Percentiles rank a stretch among this genome's conserved stretches.
These are phyloP conservation scores for Globisporangium solare DNA, from an alignment of 352 stramenopile genomes.

Conservation along the genomic window DNA sequence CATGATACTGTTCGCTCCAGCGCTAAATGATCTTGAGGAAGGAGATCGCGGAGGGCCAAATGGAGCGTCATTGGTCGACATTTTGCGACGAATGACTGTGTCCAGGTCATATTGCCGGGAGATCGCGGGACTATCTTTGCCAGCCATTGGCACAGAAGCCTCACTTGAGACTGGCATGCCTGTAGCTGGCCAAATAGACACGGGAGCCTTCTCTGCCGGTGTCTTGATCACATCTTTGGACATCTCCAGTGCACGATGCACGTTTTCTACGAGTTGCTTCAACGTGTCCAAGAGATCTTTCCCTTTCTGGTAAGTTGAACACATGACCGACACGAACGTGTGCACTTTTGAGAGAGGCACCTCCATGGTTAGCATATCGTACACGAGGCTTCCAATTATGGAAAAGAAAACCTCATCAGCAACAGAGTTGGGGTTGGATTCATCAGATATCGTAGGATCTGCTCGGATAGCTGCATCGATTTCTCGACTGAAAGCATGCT, in stretches of 20 bases:
- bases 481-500: slow-evolving; percentile 78
- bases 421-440: slow-evolving; percentile 27
- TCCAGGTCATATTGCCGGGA: slow-evolving; percentile 72
- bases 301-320: slow-evolving; percentile 75
- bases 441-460: slow-evolving; percentile 28
- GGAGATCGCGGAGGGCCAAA: slow-evolving; percentile 7
- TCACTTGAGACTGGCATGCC: neutral
- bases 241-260: slow-evolving; percentile 71
- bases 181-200: neutral
- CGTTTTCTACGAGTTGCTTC: slow-evolving; percentile 77
- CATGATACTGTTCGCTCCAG: slow-evolving; percentile 1
- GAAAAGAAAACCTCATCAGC: slow-evolving; percentile 81
- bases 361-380: slow-evolving; percentile 84
- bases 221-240: slow-evolving; percentile 62
- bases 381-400: slow-evolving; percentile 73
- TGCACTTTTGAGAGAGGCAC: slow-evolving; percentile 66
- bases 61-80: slow-evolving; percentile 49
- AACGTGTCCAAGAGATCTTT: slow-evolving; percentile 65
- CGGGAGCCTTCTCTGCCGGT: slow-evolving; percentile 17
- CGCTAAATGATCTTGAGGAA: slow-evolving; percentile 4
- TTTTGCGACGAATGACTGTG: slow-evolving; percentile 75
- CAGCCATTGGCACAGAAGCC: neutral
- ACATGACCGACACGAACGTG: slow-evolving; percentile 80
- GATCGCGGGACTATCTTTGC: slow-evolving; percentile 28
- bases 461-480: slow-evolving; percentile 49